phyloP scores from a whole-genome alignment of 345 rosid genomes.

The Hirschfeldia incana region DNA sequence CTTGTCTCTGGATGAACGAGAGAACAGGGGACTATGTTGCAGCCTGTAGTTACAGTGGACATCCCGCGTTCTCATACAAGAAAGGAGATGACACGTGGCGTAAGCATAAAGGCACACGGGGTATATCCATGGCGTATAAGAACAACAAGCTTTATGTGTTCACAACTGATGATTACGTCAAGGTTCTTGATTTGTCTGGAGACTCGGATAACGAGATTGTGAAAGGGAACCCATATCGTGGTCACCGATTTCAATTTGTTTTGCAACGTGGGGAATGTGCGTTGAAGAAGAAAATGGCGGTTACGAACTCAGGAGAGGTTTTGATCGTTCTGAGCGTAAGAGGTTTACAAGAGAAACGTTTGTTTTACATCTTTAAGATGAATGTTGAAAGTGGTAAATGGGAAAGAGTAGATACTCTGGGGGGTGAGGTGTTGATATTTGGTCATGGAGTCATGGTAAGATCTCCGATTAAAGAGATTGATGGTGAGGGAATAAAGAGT shows the following conservation, averaged over 20 bases:
- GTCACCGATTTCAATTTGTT: neutral
- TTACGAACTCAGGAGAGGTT: slow-evolving; percentile 13
- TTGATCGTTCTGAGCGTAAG: slow-evolving; percentile 5
- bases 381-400: slow-evolving; percentile 6
- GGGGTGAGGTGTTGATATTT: slow-evolving; percentile 27
- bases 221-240: neutral
- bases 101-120: slow-evolving; percentile 14
- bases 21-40: slow-evolving; percentile 24
- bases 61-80: slow-evolving; percentile 5
- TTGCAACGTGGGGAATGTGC: neutral
- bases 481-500: slow-evolving; percentile 20
- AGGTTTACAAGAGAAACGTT: neutral
- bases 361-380: slow-evolving; percentile 11
- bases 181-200: slow-evolving; percentile 5
- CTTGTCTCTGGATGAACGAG: slow-evolving; percentile 19
- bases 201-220: neutral
- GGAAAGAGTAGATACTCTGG: slow-evolving; percentile 25
- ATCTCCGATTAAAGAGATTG: slow-evolving; percentile 14
- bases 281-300: neutral
- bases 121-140: slow-evolving; percentile 25
- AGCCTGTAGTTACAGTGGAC: slow-evolving; percentile 13
- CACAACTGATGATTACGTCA: slow-evolving; percentile 3
- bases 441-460: slow-evolving; percentile 21
- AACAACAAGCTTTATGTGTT: slow-evolving; percentile 12
- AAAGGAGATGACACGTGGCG: slow-evolving; percentile 1